Conservation (phyloP, 208 protist species). For the Angomonas ambiguus region DNA sequence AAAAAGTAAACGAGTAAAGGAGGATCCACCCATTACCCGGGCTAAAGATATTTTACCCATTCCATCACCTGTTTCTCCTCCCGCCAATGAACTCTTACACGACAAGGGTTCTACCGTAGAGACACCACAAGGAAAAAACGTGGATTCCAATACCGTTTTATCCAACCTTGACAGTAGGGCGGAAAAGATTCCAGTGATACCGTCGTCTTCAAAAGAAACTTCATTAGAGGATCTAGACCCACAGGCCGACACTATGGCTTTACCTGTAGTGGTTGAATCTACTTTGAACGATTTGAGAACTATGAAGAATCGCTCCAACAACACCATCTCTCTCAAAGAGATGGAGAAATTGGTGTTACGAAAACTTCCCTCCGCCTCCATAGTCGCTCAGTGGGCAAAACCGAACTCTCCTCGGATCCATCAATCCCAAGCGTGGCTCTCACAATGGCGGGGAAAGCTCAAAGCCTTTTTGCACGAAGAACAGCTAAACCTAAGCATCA, state of each 20-base stretch:
- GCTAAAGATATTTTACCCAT: no score
- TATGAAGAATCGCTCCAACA: not conserved
- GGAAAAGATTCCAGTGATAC: no score
- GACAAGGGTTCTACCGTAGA: no score
- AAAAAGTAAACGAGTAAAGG: no score
- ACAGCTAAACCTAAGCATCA: not conserved
- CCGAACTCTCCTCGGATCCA: not conserved
- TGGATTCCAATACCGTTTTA: no score
- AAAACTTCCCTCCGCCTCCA: not conserved
- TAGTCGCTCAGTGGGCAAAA: not conserved
- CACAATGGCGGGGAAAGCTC: not conserved
- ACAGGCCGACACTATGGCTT: not conserved
- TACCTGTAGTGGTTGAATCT: not conserved
- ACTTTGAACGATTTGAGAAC: not conserved
- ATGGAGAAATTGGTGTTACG: not conserved
- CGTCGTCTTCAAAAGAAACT: no score
- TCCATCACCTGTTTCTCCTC: no score
- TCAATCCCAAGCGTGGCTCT: not conserved
- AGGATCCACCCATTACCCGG: no score
- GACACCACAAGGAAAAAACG: no score
- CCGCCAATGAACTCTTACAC: no score
- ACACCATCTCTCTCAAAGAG: not conserved
- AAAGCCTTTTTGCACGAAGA: not conserved
- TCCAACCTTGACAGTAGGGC: no score
- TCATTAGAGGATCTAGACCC: no score